Conservation (phyloP, 768 basidiomycete species). For the Boletus fagicola region DNA sequence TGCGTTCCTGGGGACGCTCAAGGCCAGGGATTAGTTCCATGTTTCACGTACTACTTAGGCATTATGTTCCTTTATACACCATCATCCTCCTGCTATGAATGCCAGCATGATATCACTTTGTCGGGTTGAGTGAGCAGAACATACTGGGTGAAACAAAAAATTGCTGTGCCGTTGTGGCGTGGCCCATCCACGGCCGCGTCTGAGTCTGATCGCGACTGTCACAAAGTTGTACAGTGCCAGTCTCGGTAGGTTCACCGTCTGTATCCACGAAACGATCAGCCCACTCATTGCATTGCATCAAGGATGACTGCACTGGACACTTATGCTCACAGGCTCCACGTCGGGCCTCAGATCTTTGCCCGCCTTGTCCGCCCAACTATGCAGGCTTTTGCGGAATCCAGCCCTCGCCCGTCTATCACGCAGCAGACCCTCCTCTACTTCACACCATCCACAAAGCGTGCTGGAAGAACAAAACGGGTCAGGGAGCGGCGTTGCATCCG, state of each 20-base stretch:
- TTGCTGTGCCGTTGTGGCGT: neutral
- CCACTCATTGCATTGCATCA: constrained; percentile 13
- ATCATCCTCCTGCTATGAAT: constrained; percentile 43
- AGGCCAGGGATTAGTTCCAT: constrained; percentile 65
- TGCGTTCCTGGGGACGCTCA: constrained; percentile 91
- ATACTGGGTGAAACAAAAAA: neutral
- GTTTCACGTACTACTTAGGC: constrained; percentile 39
- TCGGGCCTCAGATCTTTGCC: constrained; percentile 57
- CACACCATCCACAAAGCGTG: neutral
- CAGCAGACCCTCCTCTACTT: constrained; percentile 6
- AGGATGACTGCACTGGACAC: constrained; percentile 73
- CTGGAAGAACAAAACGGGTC: constrained; percentile 2
- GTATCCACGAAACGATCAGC: neutral
- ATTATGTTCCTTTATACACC: constrained; percentile 35
- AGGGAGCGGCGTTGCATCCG: neutral
- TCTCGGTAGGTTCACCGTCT: constrained; percentile 41
- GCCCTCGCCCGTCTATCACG: neutral
- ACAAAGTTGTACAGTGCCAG: constrained; percentile 32
- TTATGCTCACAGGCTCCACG: constrained; percentile 85
- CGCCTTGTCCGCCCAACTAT: constrained; percentile 29
- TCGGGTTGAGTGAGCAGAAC: neutral
- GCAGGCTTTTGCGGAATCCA: constrained; percentile 25
- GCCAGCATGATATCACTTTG: constrained; percentile 15
- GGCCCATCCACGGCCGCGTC: neutral
- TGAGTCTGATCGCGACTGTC: neutral